These are phyloP conservation scores for Aspergillus uvarum DNA, from an alignment of 2,329 filamentous ascomycete genomes.

Conservation along the genomic window DNA sequence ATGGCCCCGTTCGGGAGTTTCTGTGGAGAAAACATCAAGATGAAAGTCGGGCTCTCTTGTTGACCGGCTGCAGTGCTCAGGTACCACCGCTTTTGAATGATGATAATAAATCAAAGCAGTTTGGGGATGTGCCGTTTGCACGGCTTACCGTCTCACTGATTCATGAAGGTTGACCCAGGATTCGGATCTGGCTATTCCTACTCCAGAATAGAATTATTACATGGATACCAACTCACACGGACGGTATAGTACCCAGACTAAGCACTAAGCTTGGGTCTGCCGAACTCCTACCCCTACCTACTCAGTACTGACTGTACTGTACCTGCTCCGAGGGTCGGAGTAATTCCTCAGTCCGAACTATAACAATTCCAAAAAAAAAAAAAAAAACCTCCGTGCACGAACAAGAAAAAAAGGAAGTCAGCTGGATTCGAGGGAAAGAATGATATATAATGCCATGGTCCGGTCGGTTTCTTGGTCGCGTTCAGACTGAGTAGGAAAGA, in stretches of 20 bases:
- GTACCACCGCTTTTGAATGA: background rate
- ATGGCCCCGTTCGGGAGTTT: background rate
- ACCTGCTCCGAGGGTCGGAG: slow-evolving; percentile 1
- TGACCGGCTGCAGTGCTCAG: background rate
- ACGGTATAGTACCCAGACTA: background rate
- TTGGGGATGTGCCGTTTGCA: too few species aligned
- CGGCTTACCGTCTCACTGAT: too few species aligned
- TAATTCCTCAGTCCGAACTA: slow-evolving; percentile 3
- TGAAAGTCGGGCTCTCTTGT: background rate
- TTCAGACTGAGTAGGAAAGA: background rate
- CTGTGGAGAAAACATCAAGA: background rate
- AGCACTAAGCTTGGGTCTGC: background rate
- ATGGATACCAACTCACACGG: too few species aligned
- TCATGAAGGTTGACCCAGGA: too few species aligned
- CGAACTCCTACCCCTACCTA: background rate
- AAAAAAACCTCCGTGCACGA: too few species aligned
- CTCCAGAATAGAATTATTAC: background rate
- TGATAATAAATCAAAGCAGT: too few species aligned
- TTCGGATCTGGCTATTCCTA: too few species aligned
- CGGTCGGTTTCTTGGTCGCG: background rate
- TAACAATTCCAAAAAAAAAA: background rate
- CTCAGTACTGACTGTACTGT: too few species aligned
- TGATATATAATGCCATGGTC: background rate
- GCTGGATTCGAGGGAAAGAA: too few species aligned
- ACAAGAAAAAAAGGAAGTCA: too few species aligned